A percentile compares a stretch with the other conserved stretches of the same genome.
phyloP scores from a whole-genome alignment of 139 green algal species.

The Picochlorum costavermella region DNA sequence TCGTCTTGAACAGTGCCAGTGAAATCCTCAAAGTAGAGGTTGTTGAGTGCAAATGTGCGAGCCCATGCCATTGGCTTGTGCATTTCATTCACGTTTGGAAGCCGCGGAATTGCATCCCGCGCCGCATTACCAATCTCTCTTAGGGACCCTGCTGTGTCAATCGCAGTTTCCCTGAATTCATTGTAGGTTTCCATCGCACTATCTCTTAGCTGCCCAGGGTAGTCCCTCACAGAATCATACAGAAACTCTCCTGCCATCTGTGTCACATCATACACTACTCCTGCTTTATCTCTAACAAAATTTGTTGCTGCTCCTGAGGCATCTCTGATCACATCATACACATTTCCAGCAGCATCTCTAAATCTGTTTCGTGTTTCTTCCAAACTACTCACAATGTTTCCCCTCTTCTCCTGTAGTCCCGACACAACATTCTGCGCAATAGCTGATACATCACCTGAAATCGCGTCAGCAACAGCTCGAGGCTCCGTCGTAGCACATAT shows the following conservation, averaged over 20 bases:
- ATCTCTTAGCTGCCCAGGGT: background rate
- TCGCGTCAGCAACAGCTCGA: too few species aligned
- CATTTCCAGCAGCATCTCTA: constrained; percentile 1
- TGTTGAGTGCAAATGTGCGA: background rate
- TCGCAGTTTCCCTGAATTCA: background rate
- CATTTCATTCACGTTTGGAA: background rate
- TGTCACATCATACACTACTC: background rate
- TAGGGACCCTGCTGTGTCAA: background rate
- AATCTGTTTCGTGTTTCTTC: background rate
- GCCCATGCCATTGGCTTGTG: background rate
- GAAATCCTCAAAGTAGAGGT: background rate
- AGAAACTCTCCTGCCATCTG: background rate
- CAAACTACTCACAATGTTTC: background rate
- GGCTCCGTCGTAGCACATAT: too few species aligned
- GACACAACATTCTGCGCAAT: too few species aligned
- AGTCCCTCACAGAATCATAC: background rate
- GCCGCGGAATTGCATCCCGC: background rate
- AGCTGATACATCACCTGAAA: too few species aligned
- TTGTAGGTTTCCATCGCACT: background rate
- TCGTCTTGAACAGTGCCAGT: background rate
- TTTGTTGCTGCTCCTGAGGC: background rate
- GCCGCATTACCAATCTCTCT: background rate
- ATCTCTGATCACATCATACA: background rate
- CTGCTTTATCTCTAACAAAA: background rate
- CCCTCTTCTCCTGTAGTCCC: too few species aligned